Base-by-base conservation (phyloP, 495 filamentous ascomycete species). In the Penicillium cosmopolitanum region DNA sequence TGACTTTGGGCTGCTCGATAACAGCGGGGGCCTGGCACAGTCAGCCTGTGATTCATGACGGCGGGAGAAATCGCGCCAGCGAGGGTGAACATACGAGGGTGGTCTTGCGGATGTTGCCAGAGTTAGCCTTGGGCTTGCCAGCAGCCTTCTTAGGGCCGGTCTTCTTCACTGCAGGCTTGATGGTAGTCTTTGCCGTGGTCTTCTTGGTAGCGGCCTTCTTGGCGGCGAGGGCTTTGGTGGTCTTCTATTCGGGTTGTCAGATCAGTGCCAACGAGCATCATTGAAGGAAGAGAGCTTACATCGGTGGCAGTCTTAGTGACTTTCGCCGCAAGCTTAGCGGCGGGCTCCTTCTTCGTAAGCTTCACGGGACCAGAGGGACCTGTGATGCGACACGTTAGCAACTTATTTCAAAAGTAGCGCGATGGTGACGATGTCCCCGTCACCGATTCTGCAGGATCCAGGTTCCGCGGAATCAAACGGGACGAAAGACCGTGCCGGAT, bases 281-380 rank as follows among this genome's bases (percentile, higher is more conserved):
- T 6, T 43, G 21, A 21, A 12, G 15, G 40, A 18, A 43, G 13
- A 8, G 15, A 18, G 40, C 40, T 43, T 43, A 18, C 36, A 34
- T 76, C 54, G 25, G 75, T 66, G 38, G 73, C 21, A 21, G 21
- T 21, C 21, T 21, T 62, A 82, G 84, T 71, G 80, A 84, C 36
- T 54, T 78, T 61, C 46, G 82, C 72, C 25, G 78, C 81, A 44
- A 84, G 73, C 74, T 87, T 84, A 57, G 74, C 62, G 53, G 79
- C 70, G 53, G 79, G 67, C 31, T 68, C 83, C 82, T 96, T 96
- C 87, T 96, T 96, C 31, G 89, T 90, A 44, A 98, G 89, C 87
- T 98, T 98, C 78, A 96, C 91, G 61, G 92, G 90, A 44, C 95
- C 95, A 47, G 95, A 98, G 54, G 91, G 82, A 65, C 93, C 93